A percentile compares a stretch with the other conserved stretches of the same genome.
These are phyloP conservation scores for Chrysanthemum lavandulifolium DNA, from an alignment of 129 eudicot genomes.

Conservation along the genomic window DNA sequence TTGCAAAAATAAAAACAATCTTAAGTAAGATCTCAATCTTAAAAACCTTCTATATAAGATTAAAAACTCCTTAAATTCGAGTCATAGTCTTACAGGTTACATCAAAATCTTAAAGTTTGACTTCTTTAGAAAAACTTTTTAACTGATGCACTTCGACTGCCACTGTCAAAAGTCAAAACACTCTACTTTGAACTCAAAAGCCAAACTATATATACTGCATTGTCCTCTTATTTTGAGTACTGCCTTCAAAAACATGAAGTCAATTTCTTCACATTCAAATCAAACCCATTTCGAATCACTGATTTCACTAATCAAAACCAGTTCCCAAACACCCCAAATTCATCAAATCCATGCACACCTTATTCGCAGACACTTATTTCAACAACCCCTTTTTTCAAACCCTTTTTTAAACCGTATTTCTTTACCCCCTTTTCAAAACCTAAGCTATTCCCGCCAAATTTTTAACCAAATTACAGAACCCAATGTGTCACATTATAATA, in stretches of 20 bases:
- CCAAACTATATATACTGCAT: neutral
- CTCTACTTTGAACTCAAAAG: too few relatives aligned
- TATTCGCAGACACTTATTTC: conserved; percentile 49
- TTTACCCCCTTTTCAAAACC: conserved; percentile 33
- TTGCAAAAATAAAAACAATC: too few relatives aligned
- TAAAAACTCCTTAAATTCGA: too few relatives aligned
- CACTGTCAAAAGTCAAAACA: too few relatives aligned
- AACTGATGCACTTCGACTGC: too few relatives aligned
- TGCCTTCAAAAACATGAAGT: neutral
- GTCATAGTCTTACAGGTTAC: too few relatives aligned
- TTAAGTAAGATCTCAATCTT: too few relatives aligned
- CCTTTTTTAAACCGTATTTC: conserved; percentile 47
- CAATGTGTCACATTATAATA: conserved; percentile 50
- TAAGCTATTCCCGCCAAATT: conserved; percentile 40
- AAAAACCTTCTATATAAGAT: too few relatives aligned
- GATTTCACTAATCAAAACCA: conserved; percentile 63
- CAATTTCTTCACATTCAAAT: conserved; percentile 24
- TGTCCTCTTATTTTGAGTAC: neutral
- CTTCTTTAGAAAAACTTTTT: too few relatives aligned
- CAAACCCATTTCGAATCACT: conserved; percentile 27
- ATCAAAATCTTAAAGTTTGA: too few relatives aligned
- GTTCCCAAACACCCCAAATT: conserved; percentile 45
- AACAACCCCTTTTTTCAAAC: conserved; percentile 43
- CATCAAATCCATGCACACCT: conserved; percentile 71
- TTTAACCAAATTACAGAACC: conserved; percentile 48